Evolutionary conservation across 495 filamentous ascomycete genomes (phyloP).

Genomic region (Cercophora samala): DNA sequence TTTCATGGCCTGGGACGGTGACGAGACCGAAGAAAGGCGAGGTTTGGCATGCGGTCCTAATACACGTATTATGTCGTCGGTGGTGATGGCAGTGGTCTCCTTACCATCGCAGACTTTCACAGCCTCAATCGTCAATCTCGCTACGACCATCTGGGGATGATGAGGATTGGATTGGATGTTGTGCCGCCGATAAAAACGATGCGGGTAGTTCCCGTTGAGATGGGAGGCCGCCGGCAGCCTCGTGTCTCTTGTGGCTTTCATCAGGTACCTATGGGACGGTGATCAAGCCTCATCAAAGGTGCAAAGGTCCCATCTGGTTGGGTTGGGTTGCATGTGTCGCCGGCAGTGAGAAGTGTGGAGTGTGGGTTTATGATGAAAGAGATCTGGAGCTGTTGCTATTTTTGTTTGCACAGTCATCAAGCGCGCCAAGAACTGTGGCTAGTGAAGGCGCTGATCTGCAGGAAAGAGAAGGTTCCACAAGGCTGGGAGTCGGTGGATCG

Average conservation of each 20-base stretch:
- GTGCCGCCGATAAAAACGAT: not conserved
- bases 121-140: constrained; percentile 12
- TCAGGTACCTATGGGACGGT: not conserved
- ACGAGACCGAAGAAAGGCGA: not conserved
- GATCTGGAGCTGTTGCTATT: constrained; percentile 2
- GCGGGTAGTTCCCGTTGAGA: not conserved
- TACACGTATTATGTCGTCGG: not conserved
- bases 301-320: not conserved
- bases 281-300: not conserved
- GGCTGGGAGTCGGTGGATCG: not conserved
- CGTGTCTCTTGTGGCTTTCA: not conserved
- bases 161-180: not conserved
- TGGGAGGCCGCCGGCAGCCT: constrained; percentile 2
- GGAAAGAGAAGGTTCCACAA: not conserved
- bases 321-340: not conserved
- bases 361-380: constrained; percentile 2
- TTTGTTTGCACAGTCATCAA: not conserved
- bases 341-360: not conserved
- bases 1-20: not conserved
- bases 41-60: not conserved
- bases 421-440: not conserved
- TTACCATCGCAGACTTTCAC: constrained; percentile 2
- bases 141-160: not conserved
- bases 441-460: constrained; percentile 1
- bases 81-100: not conserved